Evolutionary conservation across 139 green algal genomes (phyloP).

Genomic region (Picochlorum sp.): DNA sequence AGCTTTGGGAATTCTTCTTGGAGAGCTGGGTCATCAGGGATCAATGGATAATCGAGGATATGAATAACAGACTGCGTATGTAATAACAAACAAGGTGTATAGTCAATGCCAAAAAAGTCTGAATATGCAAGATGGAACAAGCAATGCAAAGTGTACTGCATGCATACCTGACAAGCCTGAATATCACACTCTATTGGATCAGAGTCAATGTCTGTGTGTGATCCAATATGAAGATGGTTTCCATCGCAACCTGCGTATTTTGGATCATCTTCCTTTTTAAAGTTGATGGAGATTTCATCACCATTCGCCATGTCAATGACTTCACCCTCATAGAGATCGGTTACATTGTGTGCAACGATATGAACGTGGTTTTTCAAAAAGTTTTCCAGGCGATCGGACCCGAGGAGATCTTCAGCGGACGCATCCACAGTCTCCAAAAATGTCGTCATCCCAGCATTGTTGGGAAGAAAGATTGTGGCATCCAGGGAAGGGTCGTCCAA

Average conservation of each 20-base stretch:
- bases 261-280: conserved; percentile 6
- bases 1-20: conserved; percentile 2
- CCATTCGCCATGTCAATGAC: not conserved
- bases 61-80: conserved; percentile 5
- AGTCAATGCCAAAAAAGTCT: not conserved
- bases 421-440: not conserved
- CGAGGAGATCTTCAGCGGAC: not conserved
- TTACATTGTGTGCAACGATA: not conserved
- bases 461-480: conserved; percentile 6
- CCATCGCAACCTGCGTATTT: conserved; percentile 3
- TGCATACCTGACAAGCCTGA: conserved; percentile 6
- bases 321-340: conserved; percentile 6
- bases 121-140: too few species aligned
- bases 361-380: conserved; percentile 2
- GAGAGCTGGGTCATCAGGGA: not conserved
- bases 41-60: conserved; percentile 3
- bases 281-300: conserved; percentile 1
- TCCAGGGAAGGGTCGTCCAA: not conserved
- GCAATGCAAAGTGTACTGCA: too few species aligned
- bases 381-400: not conserved
- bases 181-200: conserved; percentile 8
- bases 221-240: conserved; percentile 1
- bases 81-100: not conserved
- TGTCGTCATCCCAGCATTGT: not conserved
- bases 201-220: not conserved